Evolutionary conservation across 768 basidiomycete genomes (phyloP).

Genomic region (Botryobasidium botryosum): DNA sequence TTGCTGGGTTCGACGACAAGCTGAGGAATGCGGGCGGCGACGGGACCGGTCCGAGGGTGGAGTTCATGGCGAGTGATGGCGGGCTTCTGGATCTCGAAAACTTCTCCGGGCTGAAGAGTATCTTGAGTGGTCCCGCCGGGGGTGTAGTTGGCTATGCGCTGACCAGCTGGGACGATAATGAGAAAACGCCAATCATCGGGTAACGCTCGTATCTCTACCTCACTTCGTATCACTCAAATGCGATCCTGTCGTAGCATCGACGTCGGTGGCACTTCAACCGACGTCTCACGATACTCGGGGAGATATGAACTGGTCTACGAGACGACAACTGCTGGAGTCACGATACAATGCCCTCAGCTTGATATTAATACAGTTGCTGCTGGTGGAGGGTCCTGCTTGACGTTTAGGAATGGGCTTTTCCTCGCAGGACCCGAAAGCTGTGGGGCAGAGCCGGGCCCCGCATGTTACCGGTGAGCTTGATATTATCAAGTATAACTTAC

Average conservation of each 20-base stretch:
- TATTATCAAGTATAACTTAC: not conserved
- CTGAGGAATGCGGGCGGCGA: slow-evolving; percentile 23
- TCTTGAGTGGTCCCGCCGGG: slow-evolving; percentile 84
- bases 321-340: slow-evolving; percentile 87
- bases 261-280: slow-evolving; percentile 91
- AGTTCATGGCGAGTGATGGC: slow-evolving; percentile 94
- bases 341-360: slow-evolving; percentile 80
- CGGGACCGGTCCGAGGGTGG: slow-evolving; percentile 43
- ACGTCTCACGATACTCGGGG: slow-evolving; percentile 86
- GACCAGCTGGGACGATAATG: slow-evolving; percentile 75
- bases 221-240: not conserved
- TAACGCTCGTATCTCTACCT: slow-evolving; percentile 23
- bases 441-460: slow-evolving; percentile 85
- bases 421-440: slow-evolving; percentile 84
- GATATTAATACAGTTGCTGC: slow-evolving; percentile 96
- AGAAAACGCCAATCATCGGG: slow-evolving; percentile 69
- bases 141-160: slow-evolving; percentile 91
- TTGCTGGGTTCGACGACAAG: slow-evolving; percentile 66
- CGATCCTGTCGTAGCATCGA: slow-evolving; percentile 38
- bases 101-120: slow-evolving; percentile 87
- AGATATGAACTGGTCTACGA: slow-evolving; percentile 88
- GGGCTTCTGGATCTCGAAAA: slow-evolving; percentile 62
- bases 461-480: slow-evolving; percentile 56
- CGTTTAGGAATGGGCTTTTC: slow-evolving; percentile 82
- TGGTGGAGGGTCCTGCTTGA: slow-evolving; percentile 81